Percentiles rank a stretch among this genome's conserved stretches.
These are phyloP conservation scores for Diaporthe citriasiana DNA, from an alignment of 2,329 filamentous ascomycete genomes.

Conservation along the genomic window DNA sequence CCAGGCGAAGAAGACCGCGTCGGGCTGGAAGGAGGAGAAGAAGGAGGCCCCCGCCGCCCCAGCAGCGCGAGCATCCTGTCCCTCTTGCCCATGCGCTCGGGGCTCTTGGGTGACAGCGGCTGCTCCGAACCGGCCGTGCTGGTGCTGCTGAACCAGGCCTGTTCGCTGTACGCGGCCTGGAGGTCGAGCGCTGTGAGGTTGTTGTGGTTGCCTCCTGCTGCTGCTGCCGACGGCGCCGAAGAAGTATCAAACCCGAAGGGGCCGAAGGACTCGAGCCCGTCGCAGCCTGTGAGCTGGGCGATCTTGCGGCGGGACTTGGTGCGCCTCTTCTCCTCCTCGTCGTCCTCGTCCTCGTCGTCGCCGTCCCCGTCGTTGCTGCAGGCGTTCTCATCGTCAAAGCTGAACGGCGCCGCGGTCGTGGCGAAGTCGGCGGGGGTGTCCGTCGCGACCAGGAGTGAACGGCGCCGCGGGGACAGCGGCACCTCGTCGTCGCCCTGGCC, in stretches of 20 bases:
- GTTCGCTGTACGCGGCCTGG: conserved; percentile 35
- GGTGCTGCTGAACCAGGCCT: conserved; percentile 18
- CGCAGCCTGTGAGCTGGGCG: conserved; percentile 3
- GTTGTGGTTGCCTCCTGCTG: background rate
- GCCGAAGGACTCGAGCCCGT: background rate
- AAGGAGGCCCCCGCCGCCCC: conserved; percentile 8
- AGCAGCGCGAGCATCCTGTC: conserved; percentile 32
- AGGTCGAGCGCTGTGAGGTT: background rate
- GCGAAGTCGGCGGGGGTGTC: conserved; percentile 16
- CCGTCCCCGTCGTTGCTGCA: conserved; percentile 9
- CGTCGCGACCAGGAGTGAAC: background rate
- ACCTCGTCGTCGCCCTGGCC: background rate
- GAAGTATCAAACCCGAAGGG: background rate
- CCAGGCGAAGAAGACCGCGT: background rate
- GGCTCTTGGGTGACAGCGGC: background rate
- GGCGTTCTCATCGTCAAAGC: background rate
- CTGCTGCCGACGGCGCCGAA: background rate
- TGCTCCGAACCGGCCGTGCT: background rate
- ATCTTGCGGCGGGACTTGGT: conserved; percentile 14
- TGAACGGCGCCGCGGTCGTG: background rate
- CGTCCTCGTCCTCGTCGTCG: background rate
- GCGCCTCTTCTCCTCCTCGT: background rate
- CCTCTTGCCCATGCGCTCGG: background rate
- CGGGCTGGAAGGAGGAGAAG: background rate
- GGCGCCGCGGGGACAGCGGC: background rate